These are phyloP conservation scores for Coemansia sp. DNA, from an alignment of 192 early-diverging fungal genomes.

Conservation along the genomic window DNA sequence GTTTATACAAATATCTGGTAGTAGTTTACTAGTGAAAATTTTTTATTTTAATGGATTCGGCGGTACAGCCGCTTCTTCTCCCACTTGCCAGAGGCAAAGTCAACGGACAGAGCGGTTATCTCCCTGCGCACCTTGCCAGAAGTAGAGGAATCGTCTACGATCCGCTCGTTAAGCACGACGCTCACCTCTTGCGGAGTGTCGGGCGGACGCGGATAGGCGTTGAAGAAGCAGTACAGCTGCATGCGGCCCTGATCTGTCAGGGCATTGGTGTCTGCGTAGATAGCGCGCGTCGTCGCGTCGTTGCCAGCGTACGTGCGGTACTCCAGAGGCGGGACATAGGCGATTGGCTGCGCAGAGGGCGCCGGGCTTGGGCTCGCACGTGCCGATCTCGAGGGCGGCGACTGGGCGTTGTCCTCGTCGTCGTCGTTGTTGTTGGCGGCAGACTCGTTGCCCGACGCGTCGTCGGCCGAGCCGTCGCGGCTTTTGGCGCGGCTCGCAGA, in stretches of 20 bases:
- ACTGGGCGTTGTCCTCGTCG: not conserved
- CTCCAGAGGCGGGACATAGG: constrained; percentile 25
- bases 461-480: constrained; percentile 1
- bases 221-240: constrained; percentile 54
- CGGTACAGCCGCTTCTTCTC: constrained; percentile 27
- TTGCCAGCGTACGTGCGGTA: constrained; percentile 34
- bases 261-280: constrained; percentile 40
- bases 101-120: constrained; percentile 30
- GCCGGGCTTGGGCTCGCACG: not conserved
- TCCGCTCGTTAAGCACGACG: constrained; percentile 33
- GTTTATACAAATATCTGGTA: not conserved
- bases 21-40: no score
- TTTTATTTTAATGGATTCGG: not conserved
- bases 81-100: constrained; percentile 24
- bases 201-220: constrained; percentile 17
- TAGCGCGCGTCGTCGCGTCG: constrained; percentile 19
- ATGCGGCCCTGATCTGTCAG: constrained; percentile 32
- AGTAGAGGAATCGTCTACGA: constrained; percentile 17
- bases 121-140: constrained; percentile 25
- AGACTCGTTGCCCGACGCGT: constrained; percentile 19
- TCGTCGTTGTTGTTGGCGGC: not conserved
- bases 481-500: not conserved
- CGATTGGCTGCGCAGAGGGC: not conserved
- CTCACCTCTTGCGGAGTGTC: constrained; percentile 14
- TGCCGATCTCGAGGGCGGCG: not conserved